Evolutionary conservation across 306 rosid genomes (phyloP).

Genomic region (Crotalaria pallida): DNA sequence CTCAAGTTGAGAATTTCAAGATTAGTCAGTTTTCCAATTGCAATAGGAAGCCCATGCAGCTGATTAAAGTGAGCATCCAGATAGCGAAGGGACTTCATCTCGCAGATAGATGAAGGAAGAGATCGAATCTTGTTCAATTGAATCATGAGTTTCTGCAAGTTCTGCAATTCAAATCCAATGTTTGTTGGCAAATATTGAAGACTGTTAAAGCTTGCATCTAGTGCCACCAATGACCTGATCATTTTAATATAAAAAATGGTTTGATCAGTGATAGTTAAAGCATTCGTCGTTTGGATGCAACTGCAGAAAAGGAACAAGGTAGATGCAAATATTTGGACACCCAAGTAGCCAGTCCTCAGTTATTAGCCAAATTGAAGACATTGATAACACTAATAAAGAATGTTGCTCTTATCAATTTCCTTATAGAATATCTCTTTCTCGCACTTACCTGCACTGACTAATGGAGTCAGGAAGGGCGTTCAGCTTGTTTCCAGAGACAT

Average conservation of each 20-base stretch:
- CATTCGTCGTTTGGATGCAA: neutral
- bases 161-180: slow-evolving; percentile 64
- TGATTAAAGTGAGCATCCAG: slow-evolving; percentile 95
- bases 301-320: neutral
- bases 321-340: neutral
- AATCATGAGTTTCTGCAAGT: slow-evolving; percentile 57
- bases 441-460: slow-evolving; percentile 73
- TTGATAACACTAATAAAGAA: neutral
- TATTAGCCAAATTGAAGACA: neutral
- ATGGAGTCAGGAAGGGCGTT: slow-evolving; percentile 71
- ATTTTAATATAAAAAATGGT: slow-evolving; percentile 17
- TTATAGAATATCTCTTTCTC: neutral
- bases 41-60: slow-evolving; percentile 74
- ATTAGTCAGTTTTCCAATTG: slow-evolving; percentile 58
- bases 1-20: slow-evolving; percentile 65
- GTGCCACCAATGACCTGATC: slow-evolving; percentile 87
- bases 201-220: slow-evolving; percentile 81
- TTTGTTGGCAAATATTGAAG: slow-evolving; percentile 93
- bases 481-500: slow-evolving; percentile 75
- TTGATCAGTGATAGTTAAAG: neutral
- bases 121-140: slow-evolving; percentile 82
- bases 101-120: slow-evolving; percentile 79
- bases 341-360: neutral
- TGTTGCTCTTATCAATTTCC: neutral
- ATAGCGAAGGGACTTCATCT: slow-evolving; percentile 64